Base-by-base conservation (phyloP, 345 rosid species). In the Bretschneidera sinensis region DNA sequence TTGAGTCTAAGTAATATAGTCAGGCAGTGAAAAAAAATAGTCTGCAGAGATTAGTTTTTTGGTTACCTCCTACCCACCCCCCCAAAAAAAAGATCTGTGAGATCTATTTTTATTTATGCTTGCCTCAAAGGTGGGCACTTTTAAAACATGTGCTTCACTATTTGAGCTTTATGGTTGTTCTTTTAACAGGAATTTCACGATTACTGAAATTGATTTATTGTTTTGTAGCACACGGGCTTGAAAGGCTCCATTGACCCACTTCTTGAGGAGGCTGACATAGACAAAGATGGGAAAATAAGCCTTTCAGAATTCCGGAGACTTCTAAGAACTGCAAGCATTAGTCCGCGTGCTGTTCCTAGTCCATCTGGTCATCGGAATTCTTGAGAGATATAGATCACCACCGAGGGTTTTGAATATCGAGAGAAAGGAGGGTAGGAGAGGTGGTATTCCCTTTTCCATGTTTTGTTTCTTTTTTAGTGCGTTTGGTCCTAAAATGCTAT, bases 181-280 rank as follows among this genome's bases (percentile, higher is more conserved):
- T 39, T 39, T 8, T 28, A 28, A 3, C 33, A 2, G 33, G 10
- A 39, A 39, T 39, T 5, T 39, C 45, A 9, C 45, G 1, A 39
- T 14, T 39, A 39, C 16, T 39, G 45, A 39, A 39, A 39, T 39
- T 58, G 51, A 22, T 17, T 56, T 65, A n/a, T 63, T 65, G 28
- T 14, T 35, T 70, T 68, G 78, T 63, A 90, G 96, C 97, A 88
- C 57, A 88, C 95, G 17, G 92, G 97, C 4, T 74, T 92, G 34
- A 89, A 71, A 85, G 97, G 95, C 3, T 92, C 98, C 23, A 78
- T 92, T 17, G 87, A 87, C 61, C 97, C 98, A 50, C 82, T 89
- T 51, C 89, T 90, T 35, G 99, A 94, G 70, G 99, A 92, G 72
- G 97, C 97, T 20, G 99, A 94, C 67, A 80, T 90, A 0, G 99